phyloP scores from a whole-genome alignment of 1,139 yeast genomes.

The Sugiyamaella xylanicola region DNA sequence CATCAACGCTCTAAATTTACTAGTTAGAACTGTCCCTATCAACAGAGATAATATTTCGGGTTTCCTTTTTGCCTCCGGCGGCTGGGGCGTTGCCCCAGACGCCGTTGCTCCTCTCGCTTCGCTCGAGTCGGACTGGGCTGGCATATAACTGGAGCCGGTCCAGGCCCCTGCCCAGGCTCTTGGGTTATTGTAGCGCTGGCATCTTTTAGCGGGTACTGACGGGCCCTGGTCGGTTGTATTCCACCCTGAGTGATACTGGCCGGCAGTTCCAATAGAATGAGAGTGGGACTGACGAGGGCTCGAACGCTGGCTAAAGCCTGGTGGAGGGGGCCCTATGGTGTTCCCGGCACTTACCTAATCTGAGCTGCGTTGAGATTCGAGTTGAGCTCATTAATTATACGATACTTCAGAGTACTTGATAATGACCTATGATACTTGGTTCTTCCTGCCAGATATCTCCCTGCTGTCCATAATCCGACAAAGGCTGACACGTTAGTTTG shows the following conservation, averaged over 20 bases:
- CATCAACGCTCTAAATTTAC: conserved; percentile 8
- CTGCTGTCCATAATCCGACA: conserved; percentile 11
- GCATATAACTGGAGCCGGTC: no score
- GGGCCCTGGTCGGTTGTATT: no score
- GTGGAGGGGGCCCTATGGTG: not conserved
- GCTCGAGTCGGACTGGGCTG: no score
- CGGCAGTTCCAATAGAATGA: not conserved
- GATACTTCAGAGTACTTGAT: conserved; percentile 5
- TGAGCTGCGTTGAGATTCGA: conserved; percentile 14
- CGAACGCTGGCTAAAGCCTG: not conserved
- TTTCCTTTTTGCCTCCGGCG: no score
- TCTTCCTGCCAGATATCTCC: conserved; percentile 3
- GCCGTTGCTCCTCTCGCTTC: no score
- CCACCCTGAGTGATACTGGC: no score
- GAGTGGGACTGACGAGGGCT: not conserved
- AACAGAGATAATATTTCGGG: no score
- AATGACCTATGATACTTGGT: conserved; percentile 11
- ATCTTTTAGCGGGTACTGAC: no score
- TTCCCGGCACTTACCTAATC: conserved; percentile 11
- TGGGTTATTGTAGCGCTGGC: no score
- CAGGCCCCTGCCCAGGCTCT: no score
- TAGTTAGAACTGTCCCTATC: not conserved
- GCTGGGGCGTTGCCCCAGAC: no score
- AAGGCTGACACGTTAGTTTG: conserved; percentile 5
- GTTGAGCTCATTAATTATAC: conserved; percentile 10